Base-by-base conservation (phyloP, 495 filamentous ascomycete genomes). In the Penicillium arizonense region DNA sequence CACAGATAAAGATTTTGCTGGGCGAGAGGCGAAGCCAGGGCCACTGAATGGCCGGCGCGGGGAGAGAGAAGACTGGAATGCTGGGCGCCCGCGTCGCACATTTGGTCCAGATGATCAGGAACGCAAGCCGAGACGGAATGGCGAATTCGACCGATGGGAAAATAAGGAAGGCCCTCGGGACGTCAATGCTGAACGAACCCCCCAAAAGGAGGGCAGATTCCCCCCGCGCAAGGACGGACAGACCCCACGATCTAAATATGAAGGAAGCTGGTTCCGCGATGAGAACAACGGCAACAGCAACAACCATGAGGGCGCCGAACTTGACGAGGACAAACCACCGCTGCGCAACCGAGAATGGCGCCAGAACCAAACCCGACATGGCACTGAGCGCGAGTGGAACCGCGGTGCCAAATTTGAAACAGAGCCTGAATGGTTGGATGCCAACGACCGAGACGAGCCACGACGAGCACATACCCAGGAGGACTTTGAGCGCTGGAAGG, bases 401-500 rank as follows among this genome's bases (percentile, higher is more conserved):
- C 65, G 73, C 16, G 71, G 73, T 20, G 63, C 68, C 33, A 79
- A 76, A 57, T 45, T 82, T 40, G 90, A 94, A 61, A 85, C 86
- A 57, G 90, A 96, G 44, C 90, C 89, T 34, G 91, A 94, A 64
- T 92, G 88, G 89, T 72, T 93, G 69, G 90, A 94, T 65, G 83
- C 88, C 50, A 86, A 84, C 32, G 82, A 83, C 35, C 88, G 87
- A 43, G 82, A 86, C 44, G 86, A 86, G 55, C 66, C 78, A 39
- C 82, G 77, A 48, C 73, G 84, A 50, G 83, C 77, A 14, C 89
- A 88, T 63, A 96, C 88, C 9, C 86, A 88, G 62, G 91, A 95
- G 61, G 91, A 97, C 49, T 97, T 98, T 67, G 87, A 96, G 70
- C 87, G 87, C 53, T 98, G 95, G 84, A 96, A 97, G 73, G 89